Percentiles rank a stretch among this genome's conserved stretches.
Conservation (phyloP, 1,284 basidiomycete species). For the Apiotrichum domesticum region DNA sequence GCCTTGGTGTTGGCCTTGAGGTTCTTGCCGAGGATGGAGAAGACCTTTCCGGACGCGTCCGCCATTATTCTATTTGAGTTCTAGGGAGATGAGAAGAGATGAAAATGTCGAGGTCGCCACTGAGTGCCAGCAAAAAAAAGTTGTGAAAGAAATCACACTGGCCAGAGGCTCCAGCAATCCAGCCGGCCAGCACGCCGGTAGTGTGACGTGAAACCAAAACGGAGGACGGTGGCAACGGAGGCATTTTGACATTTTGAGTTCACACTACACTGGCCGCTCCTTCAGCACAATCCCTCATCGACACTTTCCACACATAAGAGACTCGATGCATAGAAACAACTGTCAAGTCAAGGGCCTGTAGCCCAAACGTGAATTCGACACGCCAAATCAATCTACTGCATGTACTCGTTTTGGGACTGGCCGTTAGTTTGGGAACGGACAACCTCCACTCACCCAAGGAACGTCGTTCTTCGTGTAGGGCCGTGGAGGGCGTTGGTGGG, state of each 20-base stretch:
- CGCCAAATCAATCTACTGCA: neutral
- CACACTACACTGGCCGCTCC: too few species aligned
- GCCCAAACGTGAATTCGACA: neutral
- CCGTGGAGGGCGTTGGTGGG: conserved; percentile 36
- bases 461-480: conserved; percentile 31
- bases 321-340: neutral
- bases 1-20: conserved; percentile 75
- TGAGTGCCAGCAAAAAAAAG: neutral
- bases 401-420: conserved; percentile 13
- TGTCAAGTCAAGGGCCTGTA: too few species aligned
- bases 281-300: too few species aligned
- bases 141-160: neutral
- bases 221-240: neutral
- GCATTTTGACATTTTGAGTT: too few species aligned
- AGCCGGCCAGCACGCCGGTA: conserved; percentile 1
- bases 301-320: too few species aligned
- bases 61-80: conserved; percentile 13
- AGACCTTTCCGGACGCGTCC: conserved; percentile 37
- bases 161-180: too few species aligned
- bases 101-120: too few species aligned
- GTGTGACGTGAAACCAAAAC: conserved; percentile 8
- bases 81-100: neutral
- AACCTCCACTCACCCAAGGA: conserved; percentile 35
- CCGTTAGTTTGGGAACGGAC: neutral
- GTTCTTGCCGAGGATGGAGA: conserved; percentile 64